Base-by-base conservation (phyloP, 2,329 filamentous ascomycete species). In the Blastomyces emzantsi region DNA sequence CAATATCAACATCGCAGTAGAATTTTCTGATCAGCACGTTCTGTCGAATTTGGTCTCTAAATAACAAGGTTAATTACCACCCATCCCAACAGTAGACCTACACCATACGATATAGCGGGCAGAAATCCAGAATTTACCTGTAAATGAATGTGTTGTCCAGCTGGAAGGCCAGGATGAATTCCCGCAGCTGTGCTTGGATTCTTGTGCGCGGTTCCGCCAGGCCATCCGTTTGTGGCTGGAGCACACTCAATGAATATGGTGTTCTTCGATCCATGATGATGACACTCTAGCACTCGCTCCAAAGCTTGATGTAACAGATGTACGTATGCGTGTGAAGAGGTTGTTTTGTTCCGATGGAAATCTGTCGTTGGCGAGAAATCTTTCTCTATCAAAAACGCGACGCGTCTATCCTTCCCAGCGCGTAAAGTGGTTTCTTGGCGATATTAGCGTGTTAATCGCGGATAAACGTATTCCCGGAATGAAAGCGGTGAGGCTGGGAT, bases 141-240 rank as follows among this genome's bases (percentile, higher is more conserved):
- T 97, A 99, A 72, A 97, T 87, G 78, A 96, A 97, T 72, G 88
- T 85, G 77, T 96, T 96, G 77, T 97, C 93, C 52, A 97, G 85
- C 73, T 93, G 87, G 74, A 97, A 99, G 69, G 93, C 90, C 64
- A 97, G 85, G 68, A 99, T 88, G 75, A 99, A 99, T 66, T 91
- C 88, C 72, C 94, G 87, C 65, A 99, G 84, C 73, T 90, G 87
- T 64, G 85, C 84, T 74, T 94, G 90, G 60, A 92, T 81, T 72
- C 90, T 85, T 33, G 85, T 81, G 64, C 88, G 83, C 64, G 84
- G 87, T 72, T 92, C 89, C 68, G 87, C 84, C 65, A 81, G 83
- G 51, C 86, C 84, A 70, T 86, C 85, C 66, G 83, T 83, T 68
- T 83, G 85, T 64, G 87, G 83, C 69, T 86, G 85, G 70, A 90